Evolutionary conservation across 768 basidiomycete genomes (phyloP).

Genomic region (Mrakia blollopis): DNA sequence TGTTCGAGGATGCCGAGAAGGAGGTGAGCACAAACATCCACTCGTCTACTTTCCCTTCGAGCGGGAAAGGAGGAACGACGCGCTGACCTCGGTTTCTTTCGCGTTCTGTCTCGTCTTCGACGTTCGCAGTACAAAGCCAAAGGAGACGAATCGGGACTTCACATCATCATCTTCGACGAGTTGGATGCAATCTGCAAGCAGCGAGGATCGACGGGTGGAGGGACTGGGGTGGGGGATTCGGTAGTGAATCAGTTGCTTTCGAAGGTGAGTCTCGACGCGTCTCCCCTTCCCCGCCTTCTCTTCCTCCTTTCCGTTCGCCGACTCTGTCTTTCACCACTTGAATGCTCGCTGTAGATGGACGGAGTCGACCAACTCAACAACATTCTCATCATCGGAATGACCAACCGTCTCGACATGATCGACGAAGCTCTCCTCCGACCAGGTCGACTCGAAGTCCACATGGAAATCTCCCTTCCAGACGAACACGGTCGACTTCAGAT

Average conservation of each 20-base stretch:
- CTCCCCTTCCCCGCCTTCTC: background rate
- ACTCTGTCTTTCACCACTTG: background rate
- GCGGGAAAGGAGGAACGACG: background rate
- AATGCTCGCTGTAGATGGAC: constrained; percentile 70
- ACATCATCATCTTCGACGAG: constrained; percentile 99
- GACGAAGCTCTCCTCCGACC: constrained; percentile 96
- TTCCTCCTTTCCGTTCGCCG: background rate
- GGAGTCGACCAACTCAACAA: constrained; percentile 99
- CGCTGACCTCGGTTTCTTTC: background rate
- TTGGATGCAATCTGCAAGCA: constrained; percentile 98
- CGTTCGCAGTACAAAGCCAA: constrained; percentile 81
- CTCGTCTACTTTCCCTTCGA: too few species aligned
- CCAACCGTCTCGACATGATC: constrained; percentile 96
- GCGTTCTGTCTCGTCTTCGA: too few species aligned
- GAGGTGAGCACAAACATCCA: constrained; percentile 56
- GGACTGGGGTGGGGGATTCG: constrained; percentile 97
- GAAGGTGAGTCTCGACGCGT: constrained; percentile 56
- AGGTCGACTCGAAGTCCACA: constrained; percentile 97
- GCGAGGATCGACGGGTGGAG: constrained; percentile 81
- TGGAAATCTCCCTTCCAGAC: constrained; percentile 97
- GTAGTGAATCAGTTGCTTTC: constrained; percentile 97
- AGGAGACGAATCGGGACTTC: constrained; percentile 90
- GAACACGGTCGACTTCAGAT: constrained; percentile 89
- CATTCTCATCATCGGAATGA: constrained; percentile 99
- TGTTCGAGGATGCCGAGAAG: constrained; percentile 97